Evolutionary conservation across 2,329 filamentous ascomycete genomes (phyloP).

Genomic region (Aschersonia sp.): DNA sequence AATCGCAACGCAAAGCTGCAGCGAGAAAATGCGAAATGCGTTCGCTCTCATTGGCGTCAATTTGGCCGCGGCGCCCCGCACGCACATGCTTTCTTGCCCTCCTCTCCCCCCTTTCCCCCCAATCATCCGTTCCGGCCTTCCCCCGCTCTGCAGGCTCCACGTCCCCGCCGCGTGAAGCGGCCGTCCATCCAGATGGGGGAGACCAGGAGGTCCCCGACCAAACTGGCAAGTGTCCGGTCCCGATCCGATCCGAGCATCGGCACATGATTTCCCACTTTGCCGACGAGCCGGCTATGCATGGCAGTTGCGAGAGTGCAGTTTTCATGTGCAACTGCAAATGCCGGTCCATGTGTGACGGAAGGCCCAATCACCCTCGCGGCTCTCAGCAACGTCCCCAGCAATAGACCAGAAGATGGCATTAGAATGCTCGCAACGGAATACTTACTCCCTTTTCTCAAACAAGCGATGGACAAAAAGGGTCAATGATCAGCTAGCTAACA

Average conservation of each 20-base stretch:
- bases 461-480: too few relatives aligned
- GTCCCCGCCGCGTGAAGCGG: too few relatives aligned
- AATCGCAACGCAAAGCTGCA: background rate
- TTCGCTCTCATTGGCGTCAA: background rate
- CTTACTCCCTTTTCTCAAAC: too few relatives aligned
- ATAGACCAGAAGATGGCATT: background rate
- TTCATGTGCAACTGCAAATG: background rate
- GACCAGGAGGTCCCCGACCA: too few relatives aligned
- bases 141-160: background rate
- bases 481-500: too few relatives aligned
- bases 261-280: background rate
- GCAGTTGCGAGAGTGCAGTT: background rate
- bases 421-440: too few relatives aligned
- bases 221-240: background rate
- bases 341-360: too few relatives aligned
- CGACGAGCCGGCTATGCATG: too few relatives aligned
- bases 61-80: background rate
- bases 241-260: background rate
- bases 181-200: too few relatives aligned
- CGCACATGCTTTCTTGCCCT: slow-evolving; percentile 2
- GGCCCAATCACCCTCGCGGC: too few relatives aligned
- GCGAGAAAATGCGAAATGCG: background rate
- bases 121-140: background rate
- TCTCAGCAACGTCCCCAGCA: slow-evolving; percentile 2
- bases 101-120: background rate